Evolutionary conservation across 371 early-diverging fungal genomes (phyloP).

Genomic region (Chytridium lagenaria): DNA sequence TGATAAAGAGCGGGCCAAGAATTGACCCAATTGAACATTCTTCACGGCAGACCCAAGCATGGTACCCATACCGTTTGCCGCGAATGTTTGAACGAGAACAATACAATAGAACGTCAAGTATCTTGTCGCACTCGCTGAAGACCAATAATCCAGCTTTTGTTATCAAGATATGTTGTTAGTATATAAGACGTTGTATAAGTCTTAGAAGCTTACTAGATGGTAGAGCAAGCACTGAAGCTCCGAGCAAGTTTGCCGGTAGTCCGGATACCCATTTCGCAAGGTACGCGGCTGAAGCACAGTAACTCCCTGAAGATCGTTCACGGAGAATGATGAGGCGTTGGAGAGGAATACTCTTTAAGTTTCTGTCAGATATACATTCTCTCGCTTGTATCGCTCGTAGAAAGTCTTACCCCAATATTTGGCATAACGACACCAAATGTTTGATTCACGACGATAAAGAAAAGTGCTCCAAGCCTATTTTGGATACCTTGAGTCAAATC

Average conservation of each 20-base stretch:
- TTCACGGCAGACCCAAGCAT: constrained; percentile 53
- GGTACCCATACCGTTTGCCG: constrained; percentile 49
- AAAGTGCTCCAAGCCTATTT: constrained; percentile 56
- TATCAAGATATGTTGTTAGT: neutral
- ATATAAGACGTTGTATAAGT: no score
- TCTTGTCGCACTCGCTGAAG: constrained; percentile 26
- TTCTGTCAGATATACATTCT: no score
- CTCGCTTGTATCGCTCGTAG: no score
- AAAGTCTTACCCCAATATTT: constrained; percentile 41
- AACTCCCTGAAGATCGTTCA: constrained; percentile 60
- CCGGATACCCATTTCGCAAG: constrained; percentile 56
- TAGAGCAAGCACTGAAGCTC: constrained; percentile 39
- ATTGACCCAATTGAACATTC: constrained; percentile 51
- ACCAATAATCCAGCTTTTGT: constrained; percentile 38
- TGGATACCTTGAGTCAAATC: constrained; percentile 47
- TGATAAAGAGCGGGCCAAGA: constrained; percentile 53
- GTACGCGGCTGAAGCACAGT: constrained; percentile 54
- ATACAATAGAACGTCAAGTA: constrained; percentile 52
- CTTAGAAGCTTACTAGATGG: constrained; percentile 31
- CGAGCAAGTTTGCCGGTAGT: constrained; percentile 41
- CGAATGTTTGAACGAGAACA: constrained; percentile 37
- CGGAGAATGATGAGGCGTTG: constrained; percentile 57
- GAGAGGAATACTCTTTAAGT: constrained; percentile 39
- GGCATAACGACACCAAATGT: constrained; percentile 59
- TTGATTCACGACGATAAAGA: constrained; percentile 57